These are phyloP conservation scores for Cercospora sp. DNA, from an alignment of 2,329 filamentous ascomycete species.

Conservation along the genomic window DNA sequence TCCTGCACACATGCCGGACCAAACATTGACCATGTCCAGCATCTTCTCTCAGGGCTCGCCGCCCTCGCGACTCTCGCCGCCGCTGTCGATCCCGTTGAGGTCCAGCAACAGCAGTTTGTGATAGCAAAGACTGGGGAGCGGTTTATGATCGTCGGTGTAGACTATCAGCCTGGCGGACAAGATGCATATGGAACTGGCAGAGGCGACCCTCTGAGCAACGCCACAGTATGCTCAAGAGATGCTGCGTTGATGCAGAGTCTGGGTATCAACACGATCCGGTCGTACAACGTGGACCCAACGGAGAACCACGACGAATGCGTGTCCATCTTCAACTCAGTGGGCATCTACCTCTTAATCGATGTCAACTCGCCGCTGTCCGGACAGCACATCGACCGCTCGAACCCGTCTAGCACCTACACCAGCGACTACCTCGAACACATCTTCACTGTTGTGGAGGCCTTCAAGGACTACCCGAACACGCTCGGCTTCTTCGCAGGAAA, in stretches of 20 bases:
- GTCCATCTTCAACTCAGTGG: slow-evolving; percentile 65
- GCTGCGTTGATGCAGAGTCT: slow-evolving; percentile 64
- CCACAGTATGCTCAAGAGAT: slow-evolving; percentile 61
- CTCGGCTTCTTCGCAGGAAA: slow-evolving; percentile 69
- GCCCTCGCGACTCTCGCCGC: slow-evolving; percentile 42
- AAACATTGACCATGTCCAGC: slow-evolving; percentile 3
- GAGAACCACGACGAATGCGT: slow-evolving; percentile 63
- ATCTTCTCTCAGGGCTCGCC: not conserved
- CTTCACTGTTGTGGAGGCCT: slow-evolving; percentile 65
- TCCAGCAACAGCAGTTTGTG: slow-evolving; percentile 63
- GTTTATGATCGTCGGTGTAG: slow-evolving; percentile 58
- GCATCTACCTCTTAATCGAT: slow-evolving; percentile 67
- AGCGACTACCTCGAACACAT: slow-evolving; percentile 58
- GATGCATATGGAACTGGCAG: slow-evolving; percentile 55
- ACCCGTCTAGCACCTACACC: slow-evolving; percentile 58
- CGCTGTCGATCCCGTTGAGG: slow-evolving; percentile 58
- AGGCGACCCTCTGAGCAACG: slow-evolving; percentile 60
- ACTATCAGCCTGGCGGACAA: slow-evolving; percentile 65
- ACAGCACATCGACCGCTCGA: slow-evolving; percentile 57
- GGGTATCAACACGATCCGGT: slow-evolving; percentile 65
- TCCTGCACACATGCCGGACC: not conserved
- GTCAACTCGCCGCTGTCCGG: slow-evolving; percentile 63
- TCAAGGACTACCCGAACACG: slow-evolving; percentile 66
- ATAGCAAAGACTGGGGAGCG: slow-evolving; percentile 59
- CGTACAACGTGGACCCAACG: slow-evolving; percentile 63